Percentiles rank a stretch among this genome's conserved stretches.
Evolutionary conservation across 1,284 basidiomycete genomes (phyloP).

Genomic region (Phenoliferia sp.): DNA sequence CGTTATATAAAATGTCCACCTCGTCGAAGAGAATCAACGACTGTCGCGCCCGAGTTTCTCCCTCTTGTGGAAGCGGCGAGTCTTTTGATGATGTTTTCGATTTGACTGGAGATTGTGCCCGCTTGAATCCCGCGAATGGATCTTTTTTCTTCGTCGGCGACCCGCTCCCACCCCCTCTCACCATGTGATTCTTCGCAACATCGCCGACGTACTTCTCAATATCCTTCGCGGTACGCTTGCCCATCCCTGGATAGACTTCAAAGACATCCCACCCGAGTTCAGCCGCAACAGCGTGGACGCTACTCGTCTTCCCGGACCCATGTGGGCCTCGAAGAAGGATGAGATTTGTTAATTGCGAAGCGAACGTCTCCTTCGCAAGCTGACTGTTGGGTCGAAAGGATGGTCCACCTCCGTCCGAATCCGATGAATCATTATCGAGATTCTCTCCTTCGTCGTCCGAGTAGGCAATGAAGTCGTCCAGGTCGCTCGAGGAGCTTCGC

Average conservation of each 20-base stretch:
- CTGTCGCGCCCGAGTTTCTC: conserved; percentile 48
- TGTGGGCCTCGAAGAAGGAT: conserved; percentile 76
- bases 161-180: conserved; percentile 41
- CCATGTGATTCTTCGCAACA: conserved; percentile 84
- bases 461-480: conserved; percentile 40
- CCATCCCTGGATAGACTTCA: conserved; percentile 94
- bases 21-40: conserved; percentile 94
- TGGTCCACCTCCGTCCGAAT: conserved; percentile 11
- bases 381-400: conserved; percentile 7
- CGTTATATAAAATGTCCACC: conserved; percentile 86
- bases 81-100: conserved; percentile 1
- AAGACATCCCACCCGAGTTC: conserved; percentile 95
- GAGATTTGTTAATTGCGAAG: conserved; percentile 63
- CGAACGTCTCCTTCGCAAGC: conserved; percentile 39
- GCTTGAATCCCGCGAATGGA: conserved; percentile 13
- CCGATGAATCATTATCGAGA: background rate
- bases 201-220: conserved; percentile 82
- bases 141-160: conserved; percentile 15
- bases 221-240: conserved; percentile 72
- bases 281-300: conserved; percentile 85
- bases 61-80: background rate
- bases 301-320: conserved; percentile 86
- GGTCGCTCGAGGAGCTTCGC: conserved; percentile 36
- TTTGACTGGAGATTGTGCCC: background rate
- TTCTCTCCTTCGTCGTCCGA: conserved; percentile 37